Conservation (phyloP, 2,329 filamentous ascomycete genomes). For the Fusarium fujikuroi region DNA sequence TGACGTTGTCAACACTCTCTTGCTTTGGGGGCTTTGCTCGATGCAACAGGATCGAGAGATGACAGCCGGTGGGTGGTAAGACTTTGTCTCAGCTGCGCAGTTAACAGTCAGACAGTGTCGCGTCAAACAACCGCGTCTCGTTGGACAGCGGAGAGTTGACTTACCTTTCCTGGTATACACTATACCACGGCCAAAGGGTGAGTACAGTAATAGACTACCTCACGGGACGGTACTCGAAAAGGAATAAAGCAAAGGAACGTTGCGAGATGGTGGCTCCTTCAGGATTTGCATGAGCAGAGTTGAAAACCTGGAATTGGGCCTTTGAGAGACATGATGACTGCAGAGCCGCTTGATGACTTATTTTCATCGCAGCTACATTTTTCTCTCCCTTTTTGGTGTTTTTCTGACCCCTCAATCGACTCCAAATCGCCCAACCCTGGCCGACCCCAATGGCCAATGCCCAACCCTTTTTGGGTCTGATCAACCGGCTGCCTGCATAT, state of each 20-base stretch:
- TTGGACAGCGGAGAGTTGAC: not conserved
- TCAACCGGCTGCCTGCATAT: slow-evolving; percentile 7
- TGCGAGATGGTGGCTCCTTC: not conserved
- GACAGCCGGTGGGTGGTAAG: not conserved
- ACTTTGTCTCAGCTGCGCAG: not conserved
- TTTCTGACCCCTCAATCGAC: not conserved
- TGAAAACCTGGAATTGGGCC: not conserved
- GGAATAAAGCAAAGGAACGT: not conserved
- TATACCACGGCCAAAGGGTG: not conserved
- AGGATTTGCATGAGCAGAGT: not conserved
- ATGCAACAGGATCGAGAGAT: not conserved
- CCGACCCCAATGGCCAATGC: not conserved
- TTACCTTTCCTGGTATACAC: not conserved
- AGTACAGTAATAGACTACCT: not conserved
- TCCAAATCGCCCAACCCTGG: not conserved
- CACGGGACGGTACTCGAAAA: not conserved
- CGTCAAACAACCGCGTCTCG: not conserved
- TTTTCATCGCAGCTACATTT: slow-evolving; percentile 8
- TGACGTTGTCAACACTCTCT: not conserved
- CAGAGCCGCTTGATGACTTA: not conserved
- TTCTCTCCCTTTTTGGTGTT: not conserved
- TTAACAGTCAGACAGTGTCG: not conserved
- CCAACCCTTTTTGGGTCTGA: slow-evolving; percentile 8
- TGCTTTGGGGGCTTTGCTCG: not conserved
- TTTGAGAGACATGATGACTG: not conserved